Evolutionary conservation across 2,329 filamentous ascomycete species (phyloP), one percentile per base, ranked within the genome.

Genomic region (Furcasterigmium sp.): DNA sequence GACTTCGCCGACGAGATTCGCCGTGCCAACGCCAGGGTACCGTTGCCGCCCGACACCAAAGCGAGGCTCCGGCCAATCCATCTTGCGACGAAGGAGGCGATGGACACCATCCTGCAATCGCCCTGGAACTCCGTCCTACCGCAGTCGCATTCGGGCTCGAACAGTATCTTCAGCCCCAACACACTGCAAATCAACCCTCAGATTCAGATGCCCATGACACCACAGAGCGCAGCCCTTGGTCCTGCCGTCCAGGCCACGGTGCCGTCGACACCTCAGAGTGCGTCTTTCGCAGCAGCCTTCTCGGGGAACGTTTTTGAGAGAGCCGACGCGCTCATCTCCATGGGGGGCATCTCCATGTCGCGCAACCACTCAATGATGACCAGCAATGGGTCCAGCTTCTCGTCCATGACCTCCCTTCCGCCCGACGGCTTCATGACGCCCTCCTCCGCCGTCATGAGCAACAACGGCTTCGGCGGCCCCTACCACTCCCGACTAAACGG

Each of bases 221-320:
- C 91, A 8, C 77, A 95, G 48, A 93, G 87, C 54, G 91, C 90
- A 14, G 91, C 91, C 2, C 73, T 96, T 5, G 91, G 91, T 1
- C 89, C 91, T 6, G 91, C 91, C 17, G 87, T 90, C 43, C 90
- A 95, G 63, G 90, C 91, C 1, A 96, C 89, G 0, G 84, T 95
- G 10, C 86, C 88, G 4, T 87, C 78, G 3, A 87, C 81, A 1
- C 80, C 81, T 9, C 72, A 80, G 56, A 78, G 69, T 46, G 72
- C 67, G 3, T 76, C 75, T 1, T 80, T 82, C 54, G 69, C 71
- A 8, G 64, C 66, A 14, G 70, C 73, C 2, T 80, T 82, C 47
- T 66, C 70, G 2, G 75, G 77, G 10, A 70, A 78, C 50, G 74
- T 81, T n/a, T 81, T 80, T 56, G 75, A 81, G 52, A 66, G 78